A percentile compares a stretch with the other conserved stretches of the same genome.
Conservation (phyloP, 306 rosid species). For the Elaeagnus macrophylla region DNA sequence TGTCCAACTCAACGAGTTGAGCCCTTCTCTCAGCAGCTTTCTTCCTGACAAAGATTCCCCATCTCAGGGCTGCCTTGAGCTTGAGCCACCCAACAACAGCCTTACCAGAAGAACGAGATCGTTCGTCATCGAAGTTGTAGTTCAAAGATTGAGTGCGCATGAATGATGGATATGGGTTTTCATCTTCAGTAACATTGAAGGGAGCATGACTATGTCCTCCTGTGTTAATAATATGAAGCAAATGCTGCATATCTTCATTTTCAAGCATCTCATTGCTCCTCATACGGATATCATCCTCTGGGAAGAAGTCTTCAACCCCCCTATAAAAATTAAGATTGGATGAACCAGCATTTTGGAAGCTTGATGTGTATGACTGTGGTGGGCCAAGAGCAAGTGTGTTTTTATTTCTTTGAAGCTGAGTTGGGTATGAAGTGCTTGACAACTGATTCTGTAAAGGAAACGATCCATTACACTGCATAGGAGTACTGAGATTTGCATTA, state of each 20-base stretch:
- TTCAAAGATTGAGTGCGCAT: conserved; percentile 30
- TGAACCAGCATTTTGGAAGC: conserved; percentile 38
- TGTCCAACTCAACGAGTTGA: conserved; percentile 80
- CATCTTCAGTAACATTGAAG: conserved; percentile 40
- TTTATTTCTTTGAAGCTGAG: conserved; percentile 48
- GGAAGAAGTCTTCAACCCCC: conserved; percentile 50
- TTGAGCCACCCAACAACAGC: conserved; percentile 95
- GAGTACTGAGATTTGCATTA: conserved; percentile 32
- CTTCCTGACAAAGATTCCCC: conserved; percentile 82
- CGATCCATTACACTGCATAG: conserved; percentile 35
- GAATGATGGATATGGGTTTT: conserved; percentile 43
- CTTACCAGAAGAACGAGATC: conserved; percentile 65
- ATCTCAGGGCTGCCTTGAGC: conserved; percentile 86
- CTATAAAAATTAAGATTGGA: conserved; percentile 41
- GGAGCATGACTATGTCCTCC: conserved; percentile 51
- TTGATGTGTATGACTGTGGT: conserved; percentile 31
- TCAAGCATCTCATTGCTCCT: conserved; percentile 90
- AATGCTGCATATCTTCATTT: conserved; percentile 78
- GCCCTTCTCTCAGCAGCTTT: conserved; percentile 88
- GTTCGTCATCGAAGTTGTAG: conserved; percentile 44
- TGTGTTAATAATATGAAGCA: conserved; percentile 56
- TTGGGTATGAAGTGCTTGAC: conserved; percentile 37
- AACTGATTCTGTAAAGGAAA: conserved; percentile 49
- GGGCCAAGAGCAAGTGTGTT: conserved; percentile 35
- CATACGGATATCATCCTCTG: conserved; percentile 73